phyloP scores from a whole-genome alignment of 2,329 filamentous ascomycete genomes.

The Didymella glomerata region DNA sequence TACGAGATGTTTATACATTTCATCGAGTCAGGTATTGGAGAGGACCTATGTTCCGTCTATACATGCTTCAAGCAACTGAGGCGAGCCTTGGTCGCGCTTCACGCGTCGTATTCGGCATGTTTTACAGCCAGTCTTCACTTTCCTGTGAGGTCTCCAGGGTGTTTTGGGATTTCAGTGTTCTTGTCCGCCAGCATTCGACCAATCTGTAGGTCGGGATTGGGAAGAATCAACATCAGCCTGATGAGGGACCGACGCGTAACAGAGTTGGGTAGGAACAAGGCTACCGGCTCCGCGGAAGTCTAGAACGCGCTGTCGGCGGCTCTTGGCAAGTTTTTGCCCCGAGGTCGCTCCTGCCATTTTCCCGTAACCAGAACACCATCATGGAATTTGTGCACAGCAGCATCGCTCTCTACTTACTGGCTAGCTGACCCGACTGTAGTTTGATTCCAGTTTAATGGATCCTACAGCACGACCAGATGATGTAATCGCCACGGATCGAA shows the following conservation, averaged over 20 bases:
- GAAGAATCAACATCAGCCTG: not conserved
- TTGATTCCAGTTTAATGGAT: not conserved
- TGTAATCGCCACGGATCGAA: not conserved
- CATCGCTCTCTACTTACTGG: too few species aligned
- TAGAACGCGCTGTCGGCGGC: not conserved
- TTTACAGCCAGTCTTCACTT: constrained; percentile 34
- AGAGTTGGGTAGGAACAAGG: not conserved
- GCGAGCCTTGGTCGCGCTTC: constrained; percentile 36
- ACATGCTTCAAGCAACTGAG: constrained; percentile 33
- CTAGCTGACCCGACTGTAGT: not conserved
- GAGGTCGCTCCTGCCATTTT: not conserved
- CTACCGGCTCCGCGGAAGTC: not conserved
- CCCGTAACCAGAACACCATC: not conserved
- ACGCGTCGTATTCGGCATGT: constrained; percentile 38
- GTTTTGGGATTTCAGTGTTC: too few species aligned
- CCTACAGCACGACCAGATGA: not conserved
- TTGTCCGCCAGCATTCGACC: not conserved
- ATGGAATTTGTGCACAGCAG: not conserved
- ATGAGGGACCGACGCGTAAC: not conserved
- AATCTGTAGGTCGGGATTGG: not conserved
- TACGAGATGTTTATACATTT: constrained; percentile 40
- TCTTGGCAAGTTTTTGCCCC: not conserved
- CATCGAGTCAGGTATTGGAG: constrained; percentile 10
- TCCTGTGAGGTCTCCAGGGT: constrained; percentile 3
- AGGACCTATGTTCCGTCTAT: not conserved